Conservation (phyloP, 2,329 filamentous ascomycete species). For the Pseudocercospora eumusae region DNA sequence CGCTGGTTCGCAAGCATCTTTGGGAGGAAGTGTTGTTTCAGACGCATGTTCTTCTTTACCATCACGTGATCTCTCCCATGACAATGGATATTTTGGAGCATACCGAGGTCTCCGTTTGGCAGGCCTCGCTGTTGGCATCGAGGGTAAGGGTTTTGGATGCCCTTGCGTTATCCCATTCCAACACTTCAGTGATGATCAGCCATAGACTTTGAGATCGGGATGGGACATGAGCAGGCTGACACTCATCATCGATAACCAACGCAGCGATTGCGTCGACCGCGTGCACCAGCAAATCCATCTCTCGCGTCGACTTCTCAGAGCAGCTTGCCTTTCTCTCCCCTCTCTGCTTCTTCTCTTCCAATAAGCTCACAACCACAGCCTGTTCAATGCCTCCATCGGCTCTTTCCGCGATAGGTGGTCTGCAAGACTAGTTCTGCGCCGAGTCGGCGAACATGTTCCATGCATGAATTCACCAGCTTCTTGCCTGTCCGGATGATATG, state of each 20-base stretch:
- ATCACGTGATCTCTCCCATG: neutral
- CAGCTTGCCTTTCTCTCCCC: neutral
- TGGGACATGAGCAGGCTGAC: no score
- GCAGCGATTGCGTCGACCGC: no score
- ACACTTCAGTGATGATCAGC: no score
- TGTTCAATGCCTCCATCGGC: neutral
- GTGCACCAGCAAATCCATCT: no score
- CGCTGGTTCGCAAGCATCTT: neutral
- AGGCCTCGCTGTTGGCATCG: neutral
- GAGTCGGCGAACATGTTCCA: neutral
- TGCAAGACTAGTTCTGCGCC: neutral
- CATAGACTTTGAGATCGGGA: no score
- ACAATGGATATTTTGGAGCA: neutral
- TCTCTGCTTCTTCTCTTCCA: neutral
- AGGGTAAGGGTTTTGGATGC: neutral
- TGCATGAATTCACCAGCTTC: neutral
- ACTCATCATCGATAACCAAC: no score
- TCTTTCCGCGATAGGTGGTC: neutral
- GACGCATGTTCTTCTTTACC: neutral
- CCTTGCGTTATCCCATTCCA: no score
- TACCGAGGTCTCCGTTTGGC: no score
- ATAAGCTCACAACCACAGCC: neutral
- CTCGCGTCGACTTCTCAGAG: neutral
- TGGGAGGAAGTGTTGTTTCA: neutral
- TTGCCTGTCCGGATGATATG: neutral